These are phyloP conservation scores for Breviolum minutum DNA, from an alignment of 73 alveolate genomes.

Conservation along the genomic window DNA sequence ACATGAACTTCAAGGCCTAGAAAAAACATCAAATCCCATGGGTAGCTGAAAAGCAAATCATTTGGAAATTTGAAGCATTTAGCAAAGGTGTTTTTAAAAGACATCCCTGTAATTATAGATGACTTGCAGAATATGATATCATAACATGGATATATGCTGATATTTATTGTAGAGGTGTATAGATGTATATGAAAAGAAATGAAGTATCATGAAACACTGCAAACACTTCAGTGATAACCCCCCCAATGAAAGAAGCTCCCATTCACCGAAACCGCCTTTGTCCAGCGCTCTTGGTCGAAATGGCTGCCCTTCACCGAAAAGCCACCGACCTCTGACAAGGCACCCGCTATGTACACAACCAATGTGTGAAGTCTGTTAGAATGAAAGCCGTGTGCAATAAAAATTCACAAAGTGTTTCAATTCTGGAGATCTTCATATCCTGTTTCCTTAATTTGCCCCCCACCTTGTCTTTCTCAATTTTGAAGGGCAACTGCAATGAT, in stretches of 20 bases:
- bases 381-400: not conserved
- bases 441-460: not conserved
- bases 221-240: too few species aligned
- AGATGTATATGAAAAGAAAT: too few species aligned
- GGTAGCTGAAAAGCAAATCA: too few species aligned
- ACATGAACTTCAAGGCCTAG: slow-evolving; percentile 85
- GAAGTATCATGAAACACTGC: too few species aligned
- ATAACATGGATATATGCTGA: too few species aligned
- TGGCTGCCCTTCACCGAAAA: slow-evolving; percentile 90
- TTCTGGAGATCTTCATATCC: not conserved
- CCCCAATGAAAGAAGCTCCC: too few species aligned
- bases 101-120: too few species aligned
- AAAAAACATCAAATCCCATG: not conserved
- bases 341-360: not conserved
- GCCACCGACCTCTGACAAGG: slow-evolving; percentile 75
- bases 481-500: slow-evolving; percentile 56
- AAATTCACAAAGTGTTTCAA: not conserved
- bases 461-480: slow-evolving; percentile 75
- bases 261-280: slow-evolving; percentile 20
- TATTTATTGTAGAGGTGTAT: too few species aligned
- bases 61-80: too few species aligned
- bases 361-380: not conserved
- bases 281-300: slow-evolving; percentile 81
- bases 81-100: too few species aligned
- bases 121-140: too few species aligned